Conservation (phyloP, 768 basidiomycete genomes). For the Atractiella rhizophila region DNA sequence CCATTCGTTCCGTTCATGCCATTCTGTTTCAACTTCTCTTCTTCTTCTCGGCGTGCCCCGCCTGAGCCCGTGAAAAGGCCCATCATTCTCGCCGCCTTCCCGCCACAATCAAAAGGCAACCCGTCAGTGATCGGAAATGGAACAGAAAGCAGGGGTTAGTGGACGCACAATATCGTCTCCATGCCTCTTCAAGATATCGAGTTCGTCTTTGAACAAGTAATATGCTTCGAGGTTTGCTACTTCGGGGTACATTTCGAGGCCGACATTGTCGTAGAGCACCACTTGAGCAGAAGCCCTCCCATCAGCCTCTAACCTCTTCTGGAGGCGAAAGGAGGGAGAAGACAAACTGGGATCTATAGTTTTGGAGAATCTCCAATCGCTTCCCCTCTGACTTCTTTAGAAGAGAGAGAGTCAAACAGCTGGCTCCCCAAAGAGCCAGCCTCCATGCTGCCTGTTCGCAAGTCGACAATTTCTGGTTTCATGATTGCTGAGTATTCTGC, state of each 20-base stretch:
- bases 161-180: constrained; percentile 45
- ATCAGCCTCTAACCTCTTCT: too few relatives aligned
- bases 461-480: too few relatives aligned
- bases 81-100: constrained; percentile 4
- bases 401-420: too few relatives aligned
- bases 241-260: constrained; percentile 60
- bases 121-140: neutral
- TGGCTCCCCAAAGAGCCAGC: too few relatives aligned
- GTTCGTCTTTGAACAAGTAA: constrained; percentile 71
- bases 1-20: neutral
- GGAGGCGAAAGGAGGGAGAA: too few relatives aligned
- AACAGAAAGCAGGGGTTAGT: constrained; percentile 43
- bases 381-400: too few relatives aligned
- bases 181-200: constrained; percentile 49
- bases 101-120: neutral
- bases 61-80: constrained; percentile 2
- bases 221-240: constrained; percentile 60
- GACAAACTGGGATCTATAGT: too few relatives aligned
- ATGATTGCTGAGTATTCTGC: too few relatives aligned
- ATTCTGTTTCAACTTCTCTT: neutral
- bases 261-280: constrained; percentile 62
- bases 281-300: constrained; percentile 49
- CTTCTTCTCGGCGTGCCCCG: neutral
- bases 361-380: too few relatives aligned
- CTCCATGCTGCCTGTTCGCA: too few relatives aligned